Conservation (phyloP, 768 basidiomycete genomes). For the Pholiota molesta region DNA sequence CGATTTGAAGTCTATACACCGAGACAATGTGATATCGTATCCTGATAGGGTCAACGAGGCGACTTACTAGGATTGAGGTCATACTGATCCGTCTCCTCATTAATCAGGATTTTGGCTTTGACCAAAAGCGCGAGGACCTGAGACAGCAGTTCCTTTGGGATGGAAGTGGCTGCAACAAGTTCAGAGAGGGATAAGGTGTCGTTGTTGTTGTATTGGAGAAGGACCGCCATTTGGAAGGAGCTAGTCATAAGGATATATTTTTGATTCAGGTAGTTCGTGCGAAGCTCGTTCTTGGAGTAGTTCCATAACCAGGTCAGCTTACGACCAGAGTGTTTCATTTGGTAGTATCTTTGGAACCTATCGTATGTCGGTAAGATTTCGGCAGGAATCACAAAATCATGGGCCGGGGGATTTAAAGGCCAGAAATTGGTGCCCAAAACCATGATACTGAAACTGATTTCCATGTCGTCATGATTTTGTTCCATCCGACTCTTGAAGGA, state of each 20-base stretch:
- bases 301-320: slow-evolving; percentile 99
- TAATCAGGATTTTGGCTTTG: slow-evolving; percentile 87
- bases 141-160: slow-evolving; percentile 76
- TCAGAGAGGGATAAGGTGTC: slow-evolving; percentile 86
- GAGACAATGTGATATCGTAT: neutral
- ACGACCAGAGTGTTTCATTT: slow-evolving; percentile 90
- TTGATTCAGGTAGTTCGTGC: slow-evolving; percentile 90
- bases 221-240: slow-evolving; percentile 93
- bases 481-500: slow-evolving; percentile 94
- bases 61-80: slow-evolving; percentile 79
- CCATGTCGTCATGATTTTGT: slow-evolving; percentile 82
- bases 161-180: slow-evolving; percentile 75
- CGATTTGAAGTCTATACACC: slow-evolving; percentile 74
- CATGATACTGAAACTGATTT: slow-evolving; percentile 91
- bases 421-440: slow-evolving; percentile 96
- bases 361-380: slow-evolving; percentile 90
- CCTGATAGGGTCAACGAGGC: neutral
- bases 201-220: slow-evolving; percentile 90
- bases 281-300: slow-evolving; percentile 94
- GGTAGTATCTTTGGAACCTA: slow-evolving; percentile 91
- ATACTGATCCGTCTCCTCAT: slow-evolving; percentile 87
- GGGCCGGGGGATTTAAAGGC: slow-evolving; percentile 83
- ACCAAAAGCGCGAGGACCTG: slow-evolving; percentile 71
- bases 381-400: slow-evolving; percentile 86
- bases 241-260: slow-evolving; percentile 97